These are phyloP conservation scores for Chalaropsis ovoidea DNA, from an alignment of 2,329 filamentous ascomycete species.

Conservation along the genomic window DNA sequence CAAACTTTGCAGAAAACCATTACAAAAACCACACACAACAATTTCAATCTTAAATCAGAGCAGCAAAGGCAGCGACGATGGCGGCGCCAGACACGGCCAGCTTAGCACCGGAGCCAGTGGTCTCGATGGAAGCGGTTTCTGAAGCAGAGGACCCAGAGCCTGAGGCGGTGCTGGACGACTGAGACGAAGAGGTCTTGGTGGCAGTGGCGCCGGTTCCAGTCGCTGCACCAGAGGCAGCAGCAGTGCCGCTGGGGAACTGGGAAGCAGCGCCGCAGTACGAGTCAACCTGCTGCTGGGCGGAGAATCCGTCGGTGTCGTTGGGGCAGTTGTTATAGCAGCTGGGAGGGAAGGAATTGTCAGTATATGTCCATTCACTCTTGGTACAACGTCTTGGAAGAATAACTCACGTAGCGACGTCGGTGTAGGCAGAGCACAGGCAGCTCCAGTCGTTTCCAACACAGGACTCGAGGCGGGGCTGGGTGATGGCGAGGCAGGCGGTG, in stretches of 20 bases:
- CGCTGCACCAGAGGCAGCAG: conserved; percentile 27
- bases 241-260: conserved; percentile 34
- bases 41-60: conserved; percentile 31
- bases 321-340: conserved; percentile 51
- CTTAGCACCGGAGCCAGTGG: conserved; percentile 31
- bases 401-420: conserved; percentile 40
- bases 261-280: conserved; percentile 40
- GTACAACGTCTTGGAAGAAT: no score
- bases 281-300: conserved; percentile 34
- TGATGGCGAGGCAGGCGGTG: conserved; percentile 36
- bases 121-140: conserved; percentile 29
- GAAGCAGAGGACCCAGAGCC: conserved; percentile 26
- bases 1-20: not conserved
- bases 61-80: conserved; percentile 34
- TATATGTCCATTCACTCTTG: no score
- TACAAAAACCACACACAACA: not conserved
- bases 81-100: conserved; percentile 33
- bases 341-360: not conserved
- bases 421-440: conserved; percentile 40
- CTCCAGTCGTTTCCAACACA: conserved; percentile 38
- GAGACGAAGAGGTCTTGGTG: conserved; percentile 27
- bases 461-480: conserved; percentile 34
- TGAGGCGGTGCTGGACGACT: conserved; percentile 26
- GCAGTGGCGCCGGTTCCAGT: conserved; percentile 26
- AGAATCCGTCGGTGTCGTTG: conserved; percentile 35